Evolutionary conservation across 225 moss, liverwort and hornwort species (phyloP).

Genomic region (Ulota crispa): DNA sequence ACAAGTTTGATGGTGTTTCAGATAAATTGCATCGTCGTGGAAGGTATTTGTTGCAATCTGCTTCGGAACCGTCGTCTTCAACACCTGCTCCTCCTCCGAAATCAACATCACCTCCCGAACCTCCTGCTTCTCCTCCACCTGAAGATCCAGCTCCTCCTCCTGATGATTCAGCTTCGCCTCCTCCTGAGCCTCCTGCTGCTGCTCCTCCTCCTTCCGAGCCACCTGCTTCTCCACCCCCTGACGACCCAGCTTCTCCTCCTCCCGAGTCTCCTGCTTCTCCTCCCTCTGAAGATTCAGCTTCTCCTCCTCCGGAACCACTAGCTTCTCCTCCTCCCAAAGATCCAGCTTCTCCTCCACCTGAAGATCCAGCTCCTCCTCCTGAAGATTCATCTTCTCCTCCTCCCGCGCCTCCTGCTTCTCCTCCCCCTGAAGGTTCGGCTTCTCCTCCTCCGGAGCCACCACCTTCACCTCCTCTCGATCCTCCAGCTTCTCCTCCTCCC

Average conservation of each 20-base stretch:
- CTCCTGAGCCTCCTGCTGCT: neutral
- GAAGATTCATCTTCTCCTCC: neutral
- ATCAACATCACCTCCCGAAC: neutral
- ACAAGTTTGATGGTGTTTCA: neutral
- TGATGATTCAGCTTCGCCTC: neutral
- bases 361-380: neutral
- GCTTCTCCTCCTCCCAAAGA: conserved; percentile 16
- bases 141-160: neutral
- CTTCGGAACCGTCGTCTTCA: conserved; percentile 31
- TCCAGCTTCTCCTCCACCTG: neutral
- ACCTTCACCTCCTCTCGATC: neutral
- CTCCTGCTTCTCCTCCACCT: neutral
- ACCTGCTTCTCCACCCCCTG: neutral
- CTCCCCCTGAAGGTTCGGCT: neutral
- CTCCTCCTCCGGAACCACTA: neutral
- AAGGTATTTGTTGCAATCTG: conserved; percentile 32
- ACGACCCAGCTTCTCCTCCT: conserved; percentile 8
- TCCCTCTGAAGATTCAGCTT: neutral
- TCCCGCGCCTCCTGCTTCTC: neutral
- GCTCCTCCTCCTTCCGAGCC: neutral
- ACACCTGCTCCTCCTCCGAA: conserved; percentile 10
- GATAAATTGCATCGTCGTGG: conserved; percentile 31
- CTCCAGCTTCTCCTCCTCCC: conserved; percentile 2
- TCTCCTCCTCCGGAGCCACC: conserved; percentile 7
- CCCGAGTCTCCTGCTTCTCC: neutral